Percentiles rank a stretch among this genome's conserved stretches.
Conservation (phyloP, 2,329 filamentous ascomycete species). For the Sporothrix phasma region DNA sequence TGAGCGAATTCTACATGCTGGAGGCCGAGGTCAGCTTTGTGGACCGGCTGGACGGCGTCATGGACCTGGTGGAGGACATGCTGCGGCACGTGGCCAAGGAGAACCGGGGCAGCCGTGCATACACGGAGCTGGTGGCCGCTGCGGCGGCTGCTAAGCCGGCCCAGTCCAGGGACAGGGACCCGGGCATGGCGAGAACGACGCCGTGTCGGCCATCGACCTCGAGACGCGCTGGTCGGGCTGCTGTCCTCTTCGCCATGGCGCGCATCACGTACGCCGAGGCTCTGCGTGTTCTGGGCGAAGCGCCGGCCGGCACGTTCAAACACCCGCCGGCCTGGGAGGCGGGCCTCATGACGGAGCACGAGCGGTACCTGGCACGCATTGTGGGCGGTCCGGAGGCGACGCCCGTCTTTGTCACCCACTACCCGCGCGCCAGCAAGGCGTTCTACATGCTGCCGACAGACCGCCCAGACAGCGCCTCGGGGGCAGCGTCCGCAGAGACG, state of each 20-base stretch:
- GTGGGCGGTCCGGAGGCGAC: constrained; percentile 35
- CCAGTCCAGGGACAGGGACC: constrained; percentile 34
- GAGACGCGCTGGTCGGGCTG: constrained; percentile 64
- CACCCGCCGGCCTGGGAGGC: constrained; percentile 58
- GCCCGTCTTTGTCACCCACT: constrained; percentile 88
- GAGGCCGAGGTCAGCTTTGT: constrained; percentile 83
- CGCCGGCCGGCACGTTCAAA: constrained; percentile 45
- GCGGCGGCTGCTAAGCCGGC: constrained; percentile 28
- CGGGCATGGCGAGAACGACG: no score
- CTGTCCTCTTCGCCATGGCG: constrained; percentile 50
- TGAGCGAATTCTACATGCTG: constrained; percentile 98
- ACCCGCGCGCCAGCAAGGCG: constrained; percentile 79
- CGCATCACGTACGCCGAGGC: constrained; percentile 76
- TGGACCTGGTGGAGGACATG: constrained; percentile 72
- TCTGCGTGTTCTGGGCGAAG: constrained; percentile 56
- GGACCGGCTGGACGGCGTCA: constrained; percentile 58
- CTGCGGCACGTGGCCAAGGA: constrained; percentile 43
- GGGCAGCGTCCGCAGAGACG: background rate
- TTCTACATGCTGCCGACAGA: constrained; percentile 55
- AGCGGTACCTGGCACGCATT: constrained; percentile 67
- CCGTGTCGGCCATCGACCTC: constrained; percentile 37
- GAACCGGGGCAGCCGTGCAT: constrained; percentile 33
- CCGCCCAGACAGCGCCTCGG: no score
- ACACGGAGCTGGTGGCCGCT: constrained; percentile 34
- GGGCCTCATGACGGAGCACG: constrained; percentile 83